Percentiles rank a stretch among this genome's conserved stretches.
phyloP scores from a whole-genome alignment of 176 grass and related monocot genomes.

The Ananas comosus region DNA sequence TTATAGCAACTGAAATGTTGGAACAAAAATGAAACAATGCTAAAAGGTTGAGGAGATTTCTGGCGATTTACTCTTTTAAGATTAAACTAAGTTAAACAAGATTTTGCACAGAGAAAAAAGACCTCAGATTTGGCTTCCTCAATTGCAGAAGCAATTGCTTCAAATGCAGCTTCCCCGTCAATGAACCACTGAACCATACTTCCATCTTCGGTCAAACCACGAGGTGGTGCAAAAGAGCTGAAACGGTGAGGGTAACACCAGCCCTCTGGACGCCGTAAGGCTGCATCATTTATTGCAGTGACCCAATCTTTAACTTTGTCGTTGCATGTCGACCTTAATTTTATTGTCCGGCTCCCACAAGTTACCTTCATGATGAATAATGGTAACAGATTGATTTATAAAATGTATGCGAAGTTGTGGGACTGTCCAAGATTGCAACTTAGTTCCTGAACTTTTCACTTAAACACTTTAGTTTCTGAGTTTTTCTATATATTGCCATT shows the following conservation, averaged over 20 bases:
- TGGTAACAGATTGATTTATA: slow-evolving; percentile 19
- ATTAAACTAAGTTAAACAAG: too few species aligned
- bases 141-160: slow-evolving; percentile 82
- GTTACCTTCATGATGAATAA: slow-evolving; percentile 53
- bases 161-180: slow-evolving; percentile 81
- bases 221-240: slow-evolving; percentile 95
- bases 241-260: slow-evolving; percentile 94
- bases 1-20: too few species aligned
- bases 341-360: slow-evolving; percentile 72
- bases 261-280: slow-evolving; percentile 70
- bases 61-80: too few species aligned
- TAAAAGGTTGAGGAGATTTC: too few species aligned
- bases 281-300: slow-evolving; percentile 86
- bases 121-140: slow-evolving; percentile 96
- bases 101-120: slow-evolving; percentile 3
- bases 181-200: slow-evolving; percentile 84
- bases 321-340: slow-evolving; percentile 61
- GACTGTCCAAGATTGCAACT: not conserved
- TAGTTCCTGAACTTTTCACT: not conserved
- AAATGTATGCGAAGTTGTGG: too few species aligned
- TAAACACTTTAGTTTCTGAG: too few species aligned
- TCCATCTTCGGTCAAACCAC: slow-evolving; percentile 70
- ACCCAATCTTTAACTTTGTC: slow-evolving; percentile 85
- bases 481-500: too few species aligned
- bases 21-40: too few species aligned